A percentile compares a stretch with the other conserved stretches of the same genome.
Conservation (phyloP, 257 asterid genomes). For the Solanum okadae region DNA sequence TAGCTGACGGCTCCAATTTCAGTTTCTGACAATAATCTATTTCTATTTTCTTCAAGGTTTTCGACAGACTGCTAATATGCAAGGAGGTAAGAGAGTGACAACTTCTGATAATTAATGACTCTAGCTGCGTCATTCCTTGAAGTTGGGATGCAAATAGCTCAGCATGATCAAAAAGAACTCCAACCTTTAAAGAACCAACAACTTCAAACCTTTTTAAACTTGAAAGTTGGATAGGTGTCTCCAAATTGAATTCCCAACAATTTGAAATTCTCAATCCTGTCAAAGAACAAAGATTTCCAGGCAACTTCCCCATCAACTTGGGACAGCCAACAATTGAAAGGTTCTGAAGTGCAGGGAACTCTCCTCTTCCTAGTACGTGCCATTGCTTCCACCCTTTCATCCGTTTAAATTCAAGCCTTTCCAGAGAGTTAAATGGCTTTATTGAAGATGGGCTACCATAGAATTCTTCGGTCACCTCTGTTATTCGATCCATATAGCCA, state of each 20-base stretch:
- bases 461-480: background rate
- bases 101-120: too few species aligned
- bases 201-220: too few species aligned
- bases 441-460: background rate
- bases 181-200: too few species aligned
- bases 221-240: too few species aligned
- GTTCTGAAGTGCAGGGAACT: background rate
- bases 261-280: background rate
- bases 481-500: background rate
- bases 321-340: background rate
- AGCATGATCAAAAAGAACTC: too few species aligned
- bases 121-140: too few species aligned
- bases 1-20: too few species aligned
- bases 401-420: background rate
- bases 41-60: too few species aligned
- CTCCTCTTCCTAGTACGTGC: background rate
- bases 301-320: background rate
- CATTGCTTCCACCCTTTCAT: background rate
- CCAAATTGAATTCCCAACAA: background rate
- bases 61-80: too few species aligned
- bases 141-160: too few species aligned
- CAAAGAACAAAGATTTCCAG: background rate
- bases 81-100: too few species aligned
- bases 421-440: background rate
- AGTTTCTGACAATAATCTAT: too few species aligned